Evolutionary conservation across 345 rosid genomes (phyloP).

Genomic region (Aquilaria sinensis): DNA sequence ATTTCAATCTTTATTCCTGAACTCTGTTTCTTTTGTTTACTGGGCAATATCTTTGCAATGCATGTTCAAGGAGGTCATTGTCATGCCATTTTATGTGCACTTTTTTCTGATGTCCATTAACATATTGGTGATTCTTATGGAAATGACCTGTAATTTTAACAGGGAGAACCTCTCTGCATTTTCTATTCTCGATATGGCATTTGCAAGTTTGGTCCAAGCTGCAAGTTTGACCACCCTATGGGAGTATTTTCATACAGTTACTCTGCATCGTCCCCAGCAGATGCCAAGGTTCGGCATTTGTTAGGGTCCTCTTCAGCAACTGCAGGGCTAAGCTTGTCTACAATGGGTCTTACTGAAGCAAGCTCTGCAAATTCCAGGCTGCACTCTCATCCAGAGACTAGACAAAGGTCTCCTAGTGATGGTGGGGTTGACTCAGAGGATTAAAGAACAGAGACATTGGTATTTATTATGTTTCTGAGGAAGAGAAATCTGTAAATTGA

Average conservation of each 20-base stretch:
- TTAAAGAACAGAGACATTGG: slow-evolving; percentile 28
- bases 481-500: slow-evolving; percentile 52
- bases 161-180: slow-evolving; percentile 94
- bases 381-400: slow-evolving; percentile 64
- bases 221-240: slow-evolving; percentile 99
- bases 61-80: no score
- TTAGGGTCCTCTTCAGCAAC: slow-evolving; percentile 60
- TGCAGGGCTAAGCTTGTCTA: slow-evolving; percentile 36
- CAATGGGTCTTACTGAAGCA: slow-evolving; percentile 71
- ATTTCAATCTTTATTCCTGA: no score
- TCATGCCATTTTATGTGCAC: no score
- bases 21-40: no score
- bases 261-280: slow-evolving; percentile 47
- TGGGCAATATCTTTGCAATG: no score
- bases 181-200: slow-evolving; percentile 94
- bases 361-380: slow-evolving; percentile 53
- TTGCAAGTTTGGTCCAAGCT: slow-evolving; percentile 99
- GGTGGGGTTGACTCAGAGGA: slow-evolving; percentile 62
- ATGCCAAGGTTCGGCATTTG: slow-evolving; percentile 39
- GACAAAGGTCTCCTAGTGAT: slow-evolving; percentile 73
- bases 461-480: slow-evolving; percentile 21
- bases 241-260: slow-evolving; percentile 59
- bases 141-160: slow-evolving; percentile 17
- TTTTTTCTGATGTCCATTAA: no score
- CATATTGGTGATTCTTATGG: slow-evolving; percentile 12